phyloP scores from a whole-genome alignment of 495 filamentous ascomycete genomes.

The Staphylotrichum longicolle region DNA sequence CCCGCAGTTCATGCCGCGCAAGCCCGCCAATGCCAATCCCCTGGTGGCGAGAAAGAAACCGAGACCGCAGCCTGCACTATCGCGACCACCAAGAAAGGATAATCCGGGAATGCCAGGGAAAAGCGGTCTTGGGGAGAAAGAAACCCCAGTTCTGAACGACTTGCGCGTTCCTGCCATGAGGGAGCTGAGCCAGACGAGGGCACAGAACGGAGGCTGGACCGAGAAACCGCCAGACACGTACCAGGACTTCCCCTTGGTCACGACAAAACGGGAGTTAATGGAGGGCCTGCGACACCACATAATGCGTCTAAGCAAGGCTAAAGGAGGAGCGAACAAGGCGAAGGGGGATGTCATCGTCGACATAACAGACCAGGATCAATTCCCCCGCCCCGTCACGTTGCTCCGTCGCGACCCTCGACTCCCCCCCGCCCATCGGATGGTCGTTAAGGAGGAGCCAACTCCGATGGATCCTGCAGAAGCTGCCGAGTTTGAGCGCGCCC shows the following conservation, averaged over 20 bases:
- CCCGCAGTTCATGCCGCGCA: conserved; percentile 42
- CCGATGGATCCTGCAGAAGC: conserved; percentile 53
- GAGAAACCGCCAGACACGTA: conserved; percentile 52
- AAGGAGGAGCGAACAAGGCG: conserved; percentile 37
- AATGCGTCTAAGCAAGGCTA: conserved; percentile 59
- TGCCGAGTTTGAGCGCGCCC: conserved; percentile 65
- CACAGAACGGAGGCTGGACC: conserved; percentile 60
- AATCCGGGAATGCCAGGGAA: neutral
- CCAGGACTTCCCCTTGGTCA: conserved; percentile 68
- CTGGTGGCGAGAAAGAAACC: conserved; percentile 64
- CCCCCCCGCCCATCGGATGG: conserved; percentile 53
- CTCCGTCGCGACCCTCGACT: conserved; percentile 87
- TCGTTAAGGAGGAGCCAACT: conserved; percentile 56
- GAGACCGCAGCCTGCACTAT: conserved; percentile 19
- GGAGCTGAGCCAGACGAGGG: conserved; percentile 35
- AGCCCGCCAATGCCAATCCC: conserved; percentile 55
- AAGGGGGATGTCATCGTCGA: conserved; percentile 51
- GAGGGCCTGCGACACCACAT: conserved; percentile 84
- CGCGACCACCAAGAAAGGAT: conserved; percentile 11
- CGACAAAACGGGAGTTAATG: conserved; percentile 74
- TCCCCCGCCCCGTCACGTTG: conserved; percentile 80
- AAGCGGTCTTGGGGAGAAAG: neutral
- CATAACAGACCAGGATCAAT: conserved; percentile 72
- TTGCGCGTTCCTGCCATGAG: conserved; percentile 13
- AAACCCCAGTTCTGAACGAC: conserved; percentile 3